These are phyloP conservation scores for Pichia pseudocactophila DNA, from an alignment of 805 yeast species.

Conservation along the genomic window DNA sequence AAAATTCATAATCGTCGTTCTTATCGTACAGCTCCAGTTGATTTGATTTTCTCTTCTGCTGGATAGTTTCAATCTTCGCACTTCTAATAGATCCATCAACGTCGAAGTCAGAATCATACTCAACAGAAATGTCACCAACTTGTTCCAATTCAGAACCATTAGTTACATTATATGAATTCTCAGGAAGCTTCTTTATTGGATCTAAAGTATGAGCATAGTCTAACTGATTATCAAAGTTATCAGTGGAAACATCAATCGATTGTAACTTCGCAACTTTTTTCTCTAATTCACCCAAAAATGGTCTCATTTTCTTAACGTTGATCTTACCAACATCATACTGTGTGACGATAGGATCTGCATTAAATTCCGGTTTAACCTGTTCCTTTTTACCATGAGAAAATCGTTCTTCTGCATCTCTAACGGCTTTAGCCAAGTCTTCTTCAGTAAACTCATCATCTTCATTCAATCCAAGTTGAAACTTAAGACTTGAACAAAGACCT, in stretches of 20 bases:
- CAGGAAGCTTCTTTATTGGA: not conserved
- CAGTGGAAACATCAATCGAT: constrained; percentile 20
- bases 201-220: not conserved
- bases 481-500: constrained; percentile 19
- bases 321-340: constrained; percentile 11
- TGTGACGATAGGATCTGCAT: constrained; percentile 10
- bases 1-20: not conserved
- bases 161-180: not conserved
- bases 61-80: not conserved
- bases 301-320: constrained; percentile 18
- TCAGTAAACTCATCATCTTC: constrained; percentile 17
- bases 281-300: constrained; percentile 45
- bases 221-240: not conserved
- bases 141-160: not conserved
- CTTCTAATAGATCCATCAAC: not conserved
- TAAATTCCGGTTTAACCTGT: constrained; percentile 17
- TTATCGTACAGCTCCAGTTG: not conserved
- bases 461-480: constrained; percentile 19
- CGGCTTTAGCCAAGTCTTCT: constrained; percentile 14
- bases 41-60: not conserved
- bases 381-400: constrained; percentile 23
- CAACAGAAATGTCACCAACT: not conserved
- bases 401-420: constrained; percentile 22
- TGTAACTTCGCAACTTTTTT: constrained; percentile 38
- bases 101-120: not conserved